Base-by-base conservation (phyloP, 768 basidiomycete genomes). In the Leccinum subgranulosum region DNA sequence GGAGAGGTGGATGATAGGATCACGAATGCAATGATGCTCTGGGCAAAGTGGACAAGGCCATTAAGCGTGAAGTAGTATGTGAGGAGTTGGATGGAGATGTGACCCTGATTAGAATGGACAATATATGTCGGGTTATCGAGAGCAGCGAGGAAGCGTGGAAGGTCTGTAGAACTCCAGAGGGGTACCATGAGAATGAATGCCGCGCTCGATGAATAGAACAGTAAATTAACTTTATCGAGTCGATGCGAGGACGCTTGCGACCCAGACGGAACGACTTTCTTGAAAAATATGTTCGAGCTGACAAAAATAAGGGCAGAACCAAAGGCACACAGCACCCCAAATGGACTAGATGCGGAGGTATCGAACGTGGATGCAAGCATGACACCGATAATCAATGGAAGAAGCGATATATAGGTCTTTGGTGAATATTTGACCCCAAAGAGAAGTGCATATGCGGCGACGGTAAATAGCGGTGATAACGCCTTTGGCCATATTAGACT, bases 241-340 rank as follows among this genome's bases (percentile, higher is more conserved):
- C 93, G 94, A 69, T 89, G 88, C 4, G 82, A 74, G 21, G 77
- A 75, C 5, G 75, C 67, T 53, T 79, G 79, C 8, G 82, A 79
- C 47, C 68, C 65, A 23, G 77, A 72, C 2, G 97, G 97, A 83
- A 99, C 88, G 61, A 98, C 87, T 78, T 96, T 98, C 76, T 99
- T 99, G 83, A 96, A 98, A 73, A 95, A 97, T 66, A 99, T 98
- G 74, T 99, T 99, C 61, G 94, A 95, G 64, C 89, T 90, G 60
- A 99, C 97, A 71, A 99, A 98, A 62, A 99, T 87, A 57, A 99
- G 75, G 29, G 97, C 97, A 11, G 94, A 97, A 15, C 96, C 96
- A 68, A 99, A 94, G 3, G 97, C 96, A 72, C 92, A 97, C 27
- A 97, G 76, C n/a, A 99, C 75, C 12, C 97, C 97, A 27, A 88